Evolutionary conservation across 2,329 filamentous ascomycete genomes (phyloP).

Genomic region (Penicillium concentricum): DNA sequence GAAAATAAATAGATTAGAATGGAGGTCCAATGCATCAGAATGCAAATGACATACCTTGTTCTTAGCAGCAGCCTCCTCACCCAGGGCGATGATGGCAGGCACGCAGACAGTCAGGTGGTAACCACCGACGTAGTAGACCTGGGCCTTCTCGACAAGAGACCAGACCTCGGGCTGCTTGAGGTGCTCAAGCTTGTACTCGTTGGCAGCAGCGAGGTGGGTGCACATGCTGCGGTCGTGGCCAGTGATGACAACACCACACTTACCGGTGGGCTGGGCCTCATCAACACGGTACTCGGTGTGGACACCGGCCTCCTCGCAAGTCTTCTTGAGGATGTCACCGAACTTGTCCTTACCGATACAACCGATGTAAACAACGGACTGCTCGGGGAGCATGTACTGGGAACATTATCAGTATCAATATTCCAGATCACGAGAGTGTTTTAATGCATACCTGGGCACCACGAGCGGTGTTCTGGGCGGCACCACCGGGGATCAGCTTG

Average conservation of each 20-base stretch:
- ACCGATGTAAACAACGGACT: constrained; percentile 90
- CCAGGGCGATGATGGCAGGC: constrained; percentile 83
- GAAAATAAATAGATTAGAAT: constrained; percentile 1
- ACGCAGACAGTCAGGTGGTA: constrained; percentile 98
- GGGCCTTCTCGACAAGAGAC: constrained; percentile 83
- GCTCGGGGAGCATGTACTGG: constrained; percentile 82
- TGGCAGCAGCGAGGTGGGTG: constrained; percentile 93
- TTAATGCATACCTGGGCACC: constrained; percentile 67
- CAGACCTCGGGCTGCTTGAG: constrained; percentile 89
- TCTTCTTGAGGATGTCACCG: constrained; percentile 80
- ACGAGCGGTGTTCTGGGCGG: constrained; percentile 94
- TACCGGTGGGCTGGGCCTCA: constrained; percentile 77
- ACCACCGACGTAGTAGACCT: constrained; percentile 89
- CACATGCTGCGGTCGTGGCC: constrained; percentile 92
- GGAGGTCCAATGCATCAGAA: neutral
- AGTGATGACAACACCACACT: constrained; percentile 95
- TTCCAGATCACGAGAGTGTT: neutral
- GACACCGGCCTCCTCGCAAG: constrained; percentile 82
- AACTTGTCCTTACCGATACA: constrained; percentile 96
- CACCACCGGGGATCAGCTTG: constrained; percentile 92
- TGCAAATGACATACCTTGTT: constrained; percentile 65
- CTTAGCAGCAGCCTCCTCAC: constrained; percentile 79
- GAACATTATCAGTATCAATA: constrained; percentile 13
- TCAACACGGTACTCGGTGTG: constrained; percentile 95
- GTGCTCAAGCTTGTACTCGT: constrained; percentile 94